Conservation (phyloP, 768 basidiomycete species). For the Pleurotus tuber-regium region DNA sequence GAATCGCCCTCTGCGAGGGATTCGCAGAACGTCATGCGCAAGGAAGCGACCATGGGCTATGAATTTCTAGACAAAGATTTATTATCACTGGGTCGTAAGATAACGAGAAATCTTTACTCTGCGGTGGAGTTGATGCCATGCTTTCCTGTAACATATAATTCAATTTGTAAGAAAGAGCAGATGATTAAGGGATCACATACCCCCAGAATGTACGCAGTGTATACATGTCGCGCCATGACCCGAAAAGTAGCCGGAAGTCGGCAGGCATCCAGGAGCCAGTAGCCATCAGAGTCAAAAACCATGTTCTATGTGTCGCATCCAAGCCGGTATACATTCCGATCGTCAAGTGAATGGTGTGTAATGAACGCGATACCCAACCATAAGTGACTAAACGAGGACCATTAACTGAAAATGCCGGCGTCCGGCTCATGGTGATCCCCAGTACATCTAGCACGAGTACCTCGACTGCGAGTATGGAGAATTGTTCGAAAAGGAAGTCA, state of each 20-base stretch:
- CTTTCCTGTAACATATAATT: slow-evolving; percentile 17
- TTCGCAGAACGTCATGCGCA: background rate
- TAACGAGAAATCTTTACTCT: slow-evolving; percentile 16
- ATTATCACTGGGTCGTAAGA: background rate
- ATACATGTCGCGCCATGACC: slow-evolving; percentile 24
- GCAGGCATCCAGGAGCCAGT: slow-evolving; percentile 13
- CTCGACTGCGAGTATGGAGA: background rate
- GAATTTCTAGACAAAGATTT: slow-evolving; percentile 11
- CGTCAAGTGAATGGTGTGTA: background rate
- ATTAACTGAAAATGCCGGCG: background rate
- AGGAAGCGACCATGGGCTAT: background rate
- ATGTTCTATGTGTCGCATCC: background rate
- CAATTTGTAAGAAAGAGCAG: background rate
- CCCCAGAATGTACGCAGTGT: slow-evolving; percentile 33
- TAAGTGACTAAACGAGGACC: background rate
- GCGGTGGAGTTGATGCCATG: slow-evolving; percentile 30
- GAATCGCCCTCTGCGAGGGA: slow-evolving; percentile 14
- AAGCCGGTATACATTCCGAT: background rate
- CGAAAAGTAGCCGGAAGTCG: slow-evolving; percentile 28
- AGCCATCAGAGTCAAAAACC: background rate
- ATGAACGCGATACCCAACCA: background rate
- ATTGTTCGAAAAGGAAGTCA: background rate
- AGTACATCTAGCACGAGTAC: background rate
- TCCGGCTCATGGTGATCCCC: background rate
- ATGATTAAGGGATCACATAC: slow-evolving; percentile 15